Evolutionary conservation across 805 yeast genomes (phyloP).

Genomic region (Nakazawaea holstii): DNA sequence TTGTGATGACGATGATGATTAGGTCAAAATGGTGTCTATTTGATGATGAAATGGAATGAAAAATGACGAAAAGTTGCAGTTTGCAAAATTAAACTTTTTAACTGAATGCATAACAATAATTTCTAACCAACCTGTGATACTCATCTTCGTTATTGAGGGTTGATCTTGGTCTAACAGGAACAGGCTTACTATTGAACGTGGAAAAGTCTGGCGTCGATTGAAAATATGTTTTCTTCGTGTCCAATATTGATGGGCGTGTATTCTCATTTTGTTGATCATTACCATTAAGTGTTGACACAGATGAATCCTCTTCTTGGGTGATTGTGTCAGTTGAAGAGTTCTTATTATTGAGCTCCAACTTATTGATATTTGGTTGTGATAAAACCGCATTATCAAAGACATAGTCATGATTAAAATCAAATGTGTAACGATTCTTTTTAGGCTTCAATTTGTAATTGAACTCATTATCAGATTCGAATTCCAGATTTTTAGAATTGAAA

Average conservation of each 20-base stretch:
- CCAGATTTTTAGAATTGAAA: slow-evolving; percentile 4
- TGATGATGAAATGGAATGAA: background rate
- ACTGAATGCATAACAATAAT: slow-evolving; percentile 11
- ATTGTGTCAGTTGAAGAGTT: slow-evolving; percentile 1
- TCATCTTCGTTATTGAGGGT: slow-evolving; percentile 7
- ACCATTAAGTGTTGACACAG: background rate
- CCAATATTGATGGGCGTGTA: background rate
- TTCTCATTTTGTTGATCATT: background rate
- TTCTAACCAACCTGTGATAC: slow-evolving; percentile 10
- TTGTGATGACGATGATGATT: too few relatives aligned
- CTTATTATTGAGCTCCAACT: background rate
- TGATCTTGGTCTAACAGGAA: background rate
- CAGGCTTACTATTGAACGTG: background rate
- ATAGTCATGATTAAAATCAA: slow-evolving; percentile 12
- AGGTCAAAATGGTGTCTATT: too few relatives aligned
- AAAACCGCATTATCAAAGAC: slow-evolving; percentile 12
- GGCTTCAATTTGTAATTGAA: slow-evolving; percentile 9
- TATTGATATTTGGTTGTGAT: slow-evolving; percentile 7
- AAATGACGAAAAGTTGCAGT: background rate
- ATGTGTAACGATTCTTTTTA: slow-evolving; percentile 10
- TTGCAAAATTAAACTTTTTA: background rate
- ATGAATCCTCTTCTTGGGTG: background rate
- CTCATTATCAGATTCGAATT: slow-evolving; percentile 5
- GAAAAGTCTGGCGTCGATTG: slow-evolving; percentile 1
- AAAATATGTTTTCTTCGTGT: background rate